Conservation (phyloP, 108 stramenopile genomes). For the Skeletonema marinoi region DNA sequence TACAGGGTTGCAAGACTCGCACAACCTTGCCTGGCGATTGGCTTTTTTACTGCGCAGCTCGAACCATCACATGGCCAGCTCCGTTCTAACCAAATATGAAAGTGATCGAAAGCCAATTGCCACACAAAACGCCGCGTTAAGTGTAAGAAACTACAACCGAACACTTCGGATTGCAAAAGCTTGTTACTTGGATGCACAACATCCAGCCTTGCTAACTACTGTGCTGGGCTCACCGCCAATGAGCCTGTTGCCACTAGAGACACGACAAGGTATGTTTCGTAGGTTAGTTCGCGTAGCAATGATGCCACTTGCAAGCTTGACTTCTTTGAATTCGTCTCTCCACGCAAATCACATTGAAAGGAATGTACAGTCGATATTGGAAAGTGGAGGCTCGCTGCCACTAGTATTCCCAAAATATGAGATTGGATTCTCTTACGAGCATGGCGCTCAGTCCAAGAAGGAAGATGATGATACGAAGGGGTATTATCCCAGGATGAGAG, state of each 20-base stretch:
- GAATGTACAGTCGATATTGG: constrained; percentile 62
- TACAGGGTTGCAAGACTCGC: constrained; percentile 93
- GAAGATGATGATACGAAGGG: constrained; percentile 49
- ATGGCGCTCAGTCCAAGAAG: background rate
- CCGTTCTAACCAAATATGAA: constrained; percentile 61
- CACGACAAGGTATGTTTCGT: constrained; percentile 59
- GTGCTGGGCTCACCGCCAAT: constrained; percentile 46
- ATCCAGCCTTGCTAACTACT: constrained; percentile 61
- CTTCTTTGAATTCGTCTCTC: constrained; percentile 21
- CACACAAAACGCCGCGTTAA: constrained; percentile 82
- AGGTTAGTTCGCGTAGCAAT: constrained; percentile 61
- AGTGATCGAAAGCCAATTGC: constrained; percentile 84
- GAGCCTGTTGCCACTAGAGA: constrained; percentile 53
- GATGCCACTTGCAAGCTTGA: constrained; percentile 59
- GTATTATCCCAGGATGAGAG: constrained; percentile 45
- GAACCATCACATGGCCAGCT: background rate
- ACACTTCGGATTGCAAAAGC: constrained; percentile 74
- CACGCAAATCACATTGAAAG: constrained; percentile 55
- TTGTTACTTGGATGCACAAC: constrained; percentile 77
- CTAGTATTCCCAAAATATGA: constrained; percentile 86
- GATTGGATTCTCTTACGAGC: constrained; percentile 70
- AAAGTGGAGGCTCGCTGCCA: constrained; percentile 73
- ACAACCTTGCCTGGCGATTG: constrained; percentile 91
- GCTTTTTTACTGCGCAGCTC: constrained; percentile 28
- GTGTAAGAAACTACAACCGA: constrained; percentile 86